Percentiles rank a stretch among this genome's conserved stretches.
Conservation (phyloP, 257 asterid species). For the Scutellaria minor region DNA sequence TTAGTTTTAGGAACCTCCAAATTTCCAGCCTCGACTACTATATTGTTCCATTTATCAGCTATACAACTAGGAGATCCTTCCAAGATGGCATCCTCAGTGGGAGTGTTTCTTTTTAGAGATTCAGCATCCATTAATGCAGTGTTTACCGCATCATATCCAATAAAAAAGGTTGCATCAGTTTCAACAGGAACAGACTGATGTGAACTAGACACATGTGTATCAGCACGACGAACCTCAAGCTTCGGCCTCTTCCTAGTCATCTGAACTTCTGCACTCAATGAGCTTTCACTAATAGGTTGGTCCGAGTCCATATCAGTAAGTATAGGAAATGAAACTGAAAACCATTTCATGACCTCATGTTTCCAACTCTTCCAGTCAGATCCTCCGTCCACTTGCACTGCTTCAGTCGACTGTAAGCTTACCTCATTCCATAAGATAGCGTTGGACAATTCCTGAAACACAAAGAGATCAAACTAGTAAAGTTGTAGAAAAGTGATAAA, state of each 20-base stretch:
- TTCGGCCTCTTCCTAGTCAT: constrained; percentile 82
- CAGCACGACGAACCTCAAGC: constrained; percentile 99
- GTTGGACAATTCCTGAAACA: constrained; percentile 73
- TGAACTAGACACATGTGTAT: constrained; percentile 62
- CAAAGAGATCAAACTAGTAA: constrained; percentile 18
- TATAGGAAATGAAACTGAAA: constrained; percentile 73
- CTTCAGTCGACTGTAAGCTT: constrained; percentile 57
- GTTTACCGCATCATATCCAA: constrained; percentile 45
- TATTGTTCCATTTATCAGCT: constrained; percentile 67
- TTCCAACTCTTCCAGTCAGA: constrained; percentile 88
- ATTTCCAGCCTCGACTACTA: constrained; percentile 68
- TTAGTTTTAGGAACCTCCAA: constrained; percentile 48
- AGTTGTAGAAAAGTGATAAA: constrained; percentile 20
- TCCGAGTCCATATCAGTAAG: constrained; percentile 49
- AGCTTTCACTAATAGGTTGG: constrained; percentile 52
- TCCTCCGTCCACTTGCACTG: constrained; percentile 54
- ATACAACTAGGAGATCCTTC: constrained; percentile 48
- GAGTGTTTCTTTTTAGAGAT: constrained; percentile 45
- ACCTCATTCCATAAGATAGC: constrained; percentile 86
- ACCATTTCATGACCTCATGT: constrained; percentile 89
- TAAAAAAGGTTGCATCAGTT: constrained; percentile 53
- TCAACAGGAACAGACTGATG: constrained; percentile 59
- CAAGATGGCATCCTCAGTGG: constrained; percentile 40
- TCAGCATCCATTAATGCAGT: constrained; percentile 51
- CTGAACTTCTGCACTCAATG: constrained; percentile 56